phyloP scores from a whole-genome alignment of 768 basidiomycete genomes.

The Amanita thiersii region DNA sequence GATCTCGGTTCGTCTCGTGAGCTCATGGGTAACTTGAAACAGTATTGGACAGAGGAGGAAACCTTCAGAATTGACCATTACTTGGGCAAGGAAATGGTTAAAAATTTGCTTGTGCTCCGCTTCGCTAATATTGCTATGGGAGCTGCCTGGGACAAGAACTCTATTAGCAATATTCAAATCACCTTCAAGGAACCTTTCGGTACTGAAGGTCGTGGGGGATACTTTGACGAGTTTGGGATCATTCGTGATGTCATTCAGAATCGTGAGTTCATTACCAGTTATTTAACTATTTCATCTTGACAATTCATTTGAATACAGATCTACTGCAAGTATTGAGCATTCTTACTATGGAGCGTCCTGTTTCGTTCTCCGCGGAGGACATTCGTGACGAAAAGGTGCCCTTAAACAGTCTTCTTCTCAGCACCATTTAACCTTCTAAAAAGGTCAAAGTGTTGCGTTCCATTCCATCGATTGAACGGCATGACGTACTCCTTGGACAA shows the following conservation, averaged over 20 bases:
- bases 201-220: slow-evolving; percentile 99
- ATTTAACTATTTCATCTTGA: slow-evolving; percentile 10
- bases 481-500: slow-evolving; percentile 89
- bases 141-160: slow-evolving; percentile 92
- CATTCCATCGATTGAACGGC: slow-evolving; percentile 72
- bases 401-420: slow-evolving; percentile 5
- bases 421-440: slow-evolving; percentile 2
- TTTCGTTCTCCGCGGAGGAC: slow-evolving; percentile 95
- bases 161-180: slow-evolving; percentile 94
- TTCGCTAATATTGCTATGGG: slow-evolving; percentile 92
- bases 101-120: slow-evolving; percentile 91
- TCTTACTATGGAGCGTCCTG: slow-evolving; percentile 96
- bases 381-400: slow-evolving; percentile 96
- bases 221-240: slow-evolving; percentile 99
- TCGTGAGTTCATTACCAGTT: slow-evolving; percentile 52
- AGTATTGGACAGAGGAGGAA: slow-evolving; percentile 92
- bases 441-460: slow-evolving; percentile 94
- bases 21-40: slow-evolving; percentile 72
- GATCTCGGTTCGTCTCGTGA: slow-evolving; percentile 79
- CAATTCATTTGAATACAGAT: slow-evolving; percentile 43
- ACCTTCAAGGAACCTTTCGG: slow-evolving; percentile 99
- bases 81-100: slow-evolving; percentile 99
- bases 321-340: slow-evolving; percentile 91
- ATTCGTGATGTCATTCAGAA: slow-evolving; percentile 97
- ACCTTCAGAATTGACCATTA: slow-evolving; percentile 99